These are phyloP conservation scores for Arthrobotrys iridis DNA, from an alignment of 2,329 filamentous ascomycete genomes.

Conservation along the genomic window DNA sequence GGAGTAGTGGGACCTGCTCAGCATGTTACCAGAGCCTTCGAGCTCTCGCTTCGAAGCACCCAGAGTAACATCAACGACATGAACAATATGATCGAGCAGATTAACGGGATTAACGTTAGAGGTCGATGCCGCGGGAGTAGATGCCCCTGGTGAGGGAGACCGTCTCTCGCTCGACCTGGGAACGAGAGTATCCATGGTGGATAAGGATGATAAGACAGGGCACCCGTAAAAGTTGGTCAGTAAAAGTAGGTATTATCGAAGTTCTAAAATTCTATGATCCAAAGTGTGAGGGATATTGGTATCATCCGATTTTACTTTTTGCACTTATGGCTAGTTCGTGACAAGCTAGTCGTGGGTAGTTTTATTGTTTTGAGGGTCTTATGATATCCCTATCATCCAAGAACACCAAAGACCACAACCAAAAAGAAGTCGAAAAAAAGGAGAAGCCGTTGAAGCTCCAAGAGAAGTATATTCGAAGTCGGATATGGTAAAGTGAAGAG, in stretches of 20 bases:
- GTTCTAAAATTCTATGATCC: constrained; percentile 2
- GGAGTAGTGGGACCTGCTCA: constrained; percentile 75
- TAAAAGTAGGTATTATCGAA: constrained; percentile 23
- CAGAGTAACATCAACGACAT: constrained; percentile 77
- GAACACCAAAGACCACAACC: constrained; percentile 15
- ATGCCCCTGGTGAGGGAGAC: constrained; percentile 48
- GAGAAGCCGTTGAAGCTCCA: constrained; percentile 8
- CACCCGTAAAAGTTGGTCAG: constrained; percentile 1
- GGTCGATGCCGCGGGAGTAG: constrained; percentile 20
- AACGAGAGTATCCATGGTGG: constrained; percentile 48
- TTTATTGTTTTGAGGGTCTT: constrained; percentile 2
- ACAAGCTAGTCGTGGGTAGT: neutral
- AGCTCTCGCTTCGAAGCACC: constrained; percentile 82
- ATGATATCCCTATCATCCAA: constrained; percentile 35
- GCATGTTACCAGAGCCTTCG: constrained; percentile 80
- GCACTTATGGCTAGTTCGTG: neutral
- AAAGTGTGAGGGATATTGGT: constrained; percentile 21
- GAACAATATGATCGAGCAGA: constrained; percentile 76
- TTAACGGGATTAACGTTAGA: constrained; percentile 70
- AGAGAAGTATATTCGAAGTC: neutral
- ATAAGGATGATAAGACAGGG: neutral
- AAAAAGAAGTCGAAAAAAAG: neutral
- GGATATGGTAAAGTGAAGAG: neutral
- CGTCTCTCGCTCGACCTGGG: constrained; percentile 50
- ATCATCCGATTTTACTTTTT: constrained; percentile 14